Conservation (phyloP, 495 filamentous ascomycete genomes). For the Aspergillus leporis region DNA sequence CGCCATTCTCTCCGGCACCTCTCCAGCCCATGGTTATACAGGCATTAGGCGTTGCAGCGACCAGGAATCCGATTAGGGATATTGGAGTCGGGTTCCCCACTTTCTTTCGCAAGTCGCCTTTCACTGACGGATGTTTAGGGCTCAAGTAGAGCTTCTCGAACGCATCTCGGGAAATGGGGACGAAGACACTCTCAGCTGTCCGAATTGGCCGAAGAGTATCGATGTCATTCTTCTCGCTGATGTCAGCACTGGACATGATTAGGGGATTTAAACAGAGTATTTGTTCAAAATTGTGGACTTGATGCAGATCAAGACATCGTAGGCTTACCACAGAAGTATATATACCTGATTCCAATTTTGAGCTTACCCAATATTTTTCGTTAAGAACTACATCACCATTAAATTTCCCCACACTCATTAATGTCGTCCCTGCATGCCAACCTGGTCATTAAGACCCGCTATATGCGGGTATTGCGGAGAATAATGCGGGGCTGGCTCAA, state of each 20-base stretch:
- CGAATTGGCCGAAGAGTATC: conserved; percentile 29
- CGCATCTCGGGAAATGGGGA: conserved; percentile 52
- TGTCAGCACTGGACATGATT: conserved; percentile 18
- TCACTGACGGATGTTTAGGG: conserved; percentile 51
- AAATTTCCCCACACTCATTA: background rate
- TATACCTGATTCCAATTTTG: background rate
- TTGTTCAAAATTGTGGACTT: background rate
- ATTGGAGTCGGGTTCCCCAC: conserved; percentile 74
- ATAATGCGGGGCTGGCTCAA: background rate
- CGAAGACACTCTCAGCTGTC: conserved; percentile 38
- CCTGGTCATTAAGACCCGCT: background rate
- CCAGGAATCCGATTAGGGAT: conserved; percentile 67
- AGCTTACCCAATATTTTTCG: background rate
- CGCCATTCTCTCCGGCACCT: conserved; percentile 63
- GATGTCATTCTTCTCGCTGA: conserved; percentile 16
- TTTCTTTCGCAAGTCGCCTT: conserved; percentile 33
- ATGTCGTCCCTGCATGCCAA: background rate
- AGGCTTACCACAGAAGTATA: background rate
- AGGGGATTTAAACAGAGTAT: background rate
- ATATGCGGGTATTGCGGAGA: background rate
- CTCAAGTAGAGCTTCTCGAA: conserved; percentile 77
- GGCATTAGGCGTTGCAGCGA: conserved; percentile 62
- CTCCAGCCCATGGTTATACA: conserved; percentile 72
- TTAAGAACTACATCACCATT: background rate
- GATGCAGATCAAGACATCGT: background rate